Conservation (phyloP, 225 moss, liverwort and hornwort genomes). For the Polytrichum formosum region DNA sequence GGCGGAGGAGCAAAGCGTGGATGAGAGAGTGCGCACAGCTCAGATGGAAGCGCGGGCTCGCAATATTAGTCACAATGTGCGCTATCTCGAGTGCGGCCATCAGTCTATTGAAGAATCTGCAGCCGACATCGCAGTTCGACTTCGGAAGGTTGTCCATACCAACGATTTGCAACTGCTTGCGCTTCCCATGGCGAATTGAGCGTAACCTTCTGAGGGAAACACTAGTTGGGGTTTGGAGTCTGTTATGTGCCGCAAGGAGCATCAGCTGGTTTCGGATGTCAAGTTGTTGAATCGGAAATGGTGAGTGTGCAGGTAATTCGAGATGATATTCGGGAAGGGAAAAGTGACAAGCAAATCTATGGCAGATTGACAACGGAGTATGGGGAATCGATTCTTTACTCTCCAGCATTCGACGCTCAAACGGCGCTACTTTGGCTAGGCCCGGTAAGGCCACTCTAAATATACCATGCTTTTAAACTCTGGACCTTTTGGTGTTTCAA, state of each 20-base stretch:
- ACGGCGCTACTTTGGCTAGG: constrained; percentile 85
- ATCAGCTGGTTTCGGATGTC: background rate
- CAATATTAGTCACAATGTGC: constrained; percentile 86
- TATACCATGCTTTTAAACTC: too few relatives aligned
- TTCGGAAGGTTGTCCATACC: constrained; percentile 58
- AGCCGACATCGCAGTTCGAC: constrained; percentile 81
- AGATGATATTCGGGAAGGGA: constrained; percentile 78
- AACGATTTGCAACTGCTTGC: too few relatives aligned
- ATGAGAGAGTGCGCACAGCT: constrained; percentile 65
- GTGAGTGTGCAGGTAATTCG: constrained; percentile 65
- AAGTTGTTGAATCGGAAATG: background rate
- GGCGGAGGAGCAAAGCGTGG: constrained; percentile 16
- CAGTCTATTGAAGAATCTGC: constrained; percentile 94
- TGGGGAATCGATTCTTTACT: constrained; percentile 88
- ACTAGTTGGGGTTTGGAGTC: too few relatives aligned
- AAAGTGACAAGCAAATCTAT: constrained; percentile 79
- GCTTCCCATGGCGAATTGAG: too few relatives aligned
- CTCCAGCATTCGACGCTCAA: constrained; percentile 80
- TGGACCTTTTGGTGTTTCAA: too few relatives aligned
- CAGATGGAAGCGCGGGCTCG: constrained; percentile 91
- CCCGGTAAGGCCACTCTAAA: constrained; percentile 49
- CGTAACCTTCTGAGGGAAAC: background rate
- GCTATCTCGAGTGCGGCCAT: constrained; percentile 87
- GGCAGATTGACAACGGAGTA: constrained; percentile 72
- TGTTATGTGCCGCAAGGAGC: too few relatives aligned